These are phyloP conservation scores for Scenedesmus sp. DNA, from an alignment of 163 green algal species.

Conservation along the genomic window DNA sequence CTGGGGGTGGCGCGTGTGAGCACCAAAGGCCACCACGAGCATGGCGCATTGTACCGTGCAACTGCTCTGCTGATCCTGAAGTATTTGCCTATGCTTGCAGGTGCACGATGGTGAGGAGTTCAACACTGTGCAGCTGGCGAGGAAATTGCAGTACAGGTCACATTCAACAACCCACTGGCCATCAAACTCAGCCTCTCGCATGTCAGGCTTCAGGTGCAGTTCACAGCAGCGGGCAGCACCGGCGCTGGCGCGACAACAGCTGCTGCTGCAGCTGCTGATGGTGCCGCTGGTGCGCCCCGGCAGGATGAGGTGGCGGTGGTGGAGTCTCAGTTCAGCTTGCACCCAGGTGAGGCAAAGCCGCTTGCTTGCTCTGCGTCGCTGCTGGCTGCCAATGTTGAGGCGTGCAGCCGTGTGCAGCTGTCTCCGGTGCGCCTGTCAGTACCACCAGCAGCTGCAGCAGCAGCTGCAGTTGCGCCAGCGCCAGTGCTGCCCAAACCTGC, in stretches of 20 bases:
- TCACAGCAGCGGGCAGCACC: slow-evolving; percentile 44
- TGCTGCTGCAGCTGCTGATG: neutral
- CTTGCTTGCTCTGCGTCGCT: neutral
- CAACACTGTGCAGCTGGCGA: slow-evolving; percentile 79
- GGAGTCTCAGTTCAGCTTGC: slow-evolving; percentile 60
- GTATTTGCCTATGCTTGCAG: neutral
- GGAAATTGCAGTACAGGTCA: slow-evolving; percentile 80
- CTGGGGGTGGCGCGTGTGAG: neutral
- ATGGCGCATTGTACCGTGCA: neutral
- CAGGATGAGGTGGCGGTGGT: slow-evolving; percentile 10
- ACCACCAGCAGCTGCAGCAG: too few relatives aligned
- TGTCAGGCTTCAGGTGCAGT: slow-evolving; percentile 78
- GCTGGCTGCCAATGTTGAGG: neutral
- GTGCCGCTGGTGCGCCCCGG: neutral
- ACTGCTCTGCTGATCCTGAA: neutral
- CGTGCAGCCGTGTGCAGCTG: neutral
- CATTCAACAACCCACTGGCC: slow-evolving; percentile 85
- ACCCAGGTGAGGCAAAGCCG: slow-evolving; percentile 43
- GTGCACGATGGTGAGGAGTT: slow-evolving; percentile 64
- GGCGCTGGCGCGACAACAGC: slow-evolving; percentile 16
- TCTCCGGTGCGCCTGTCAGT: neutral
- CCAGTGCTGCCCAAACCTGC: too few relatives aligned
- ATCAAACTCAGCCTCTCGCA: slow-evolving; percentile 74
- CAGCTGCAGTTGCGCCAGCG: too few relatives aligned
- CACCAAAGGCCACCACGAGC: neutral